Evolutionary conservation across 305 asterid species (phyloP).

Genomic region (Withania somnifera): DNA sequence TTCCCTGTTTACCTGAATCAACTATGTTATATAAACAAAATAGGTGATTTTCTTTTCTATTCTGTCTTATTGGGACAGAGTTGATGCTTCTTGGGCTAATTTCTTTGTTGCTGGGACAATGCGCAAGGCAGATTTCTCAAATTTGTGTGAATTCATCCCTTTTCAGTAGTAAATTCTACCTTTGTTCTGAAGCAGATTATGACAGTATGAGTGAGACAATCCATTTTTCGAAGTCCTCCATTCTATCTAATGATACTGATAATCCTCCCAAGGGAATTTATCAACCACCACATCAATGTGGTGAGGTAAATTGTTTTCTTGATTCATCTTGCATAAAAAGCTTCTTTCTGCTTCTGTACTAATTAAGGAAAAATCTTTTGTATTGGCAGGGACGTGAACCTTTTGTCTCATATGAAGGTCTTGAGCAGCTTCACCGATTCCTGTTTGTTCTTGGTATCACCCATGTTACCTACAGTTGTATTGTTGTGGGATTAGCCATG

Average conservation of each 20-base stretch:
- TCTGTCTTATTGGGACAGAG: conserved; percentile 31
- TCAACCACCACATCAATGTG: conserved; percentile 44
- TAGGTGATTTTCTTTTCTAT: background rate
- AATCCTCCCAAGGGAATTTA: conserved; percentile 48
- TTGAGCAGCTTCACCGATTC: conserved; percentile 79
- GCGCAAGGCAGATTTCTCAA: conserved; percentile 72
- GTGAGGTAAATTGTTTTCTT: conserved; percentile 36
- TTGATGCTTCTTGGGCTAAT: conserved; percentile 87
- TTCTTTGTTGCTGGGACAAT: conserved; percentile 81
- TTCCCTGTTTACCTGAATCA: background rate
- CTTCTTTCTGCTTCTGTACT: background rate
- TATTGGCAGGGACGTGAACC: conserved; percentile 67
- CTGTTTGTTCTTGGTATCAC: conserved; percentile 81
- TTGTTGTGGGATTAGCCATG: conserved; percentile 68
- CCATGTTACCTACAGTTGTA: conserved; percentile 69
- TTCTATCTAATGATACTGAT: conserved; percentile 30
- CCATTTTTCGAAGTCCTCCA: conserved; percentile 10
- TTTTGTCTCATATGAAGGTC: conserved; percentile 85
- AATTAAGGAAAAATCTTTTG: background rate
- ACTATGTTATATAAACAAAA: background rate
- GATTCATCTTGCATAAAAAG: background rate
- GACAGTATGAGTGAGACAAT: conserved; percentile 14
- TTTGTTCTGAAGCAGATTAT: conserved; percentile 59
- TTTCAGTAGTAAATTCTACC: conserved; percentile 65
- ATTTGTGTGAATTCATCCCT: conserved; percentile 76